phyloP scores from a whole-genome alignment of 768 basidiomycete genomes.

The Calocera viscosa region DNA sequence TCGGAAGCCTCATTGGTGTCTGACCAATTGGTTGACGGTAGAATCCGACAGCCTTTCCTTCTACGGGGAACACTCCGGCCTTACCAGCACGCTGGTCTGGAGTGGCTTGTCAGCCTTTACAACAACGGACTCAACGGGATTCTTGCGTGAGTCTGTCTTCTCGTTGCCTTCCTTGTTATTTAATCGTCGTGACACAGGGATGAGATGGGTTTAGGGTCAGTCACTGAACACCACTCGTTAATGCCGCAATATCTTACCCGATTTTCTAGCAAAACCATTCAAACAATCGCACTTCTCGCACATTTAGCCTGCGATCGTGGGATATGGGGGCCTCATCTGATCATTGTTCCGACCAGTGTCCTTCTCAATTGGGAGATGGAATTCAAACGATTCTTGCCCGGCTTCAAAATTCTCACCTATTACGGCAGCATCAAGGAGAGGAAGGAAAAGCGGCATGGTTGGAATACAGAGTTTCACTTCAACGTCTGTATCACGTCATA shows the following conservation, averaged over 20 bases:
- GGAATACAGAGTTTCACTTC: conserved; percentile 80
- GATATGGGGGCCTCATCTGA: conserved; percentile 31
- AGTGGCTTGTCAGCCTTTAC: conserved; percentile 35
- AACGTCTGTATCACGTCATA: conserved; percentile 95
- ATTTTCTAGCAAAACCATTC: conserved; percentile 27
- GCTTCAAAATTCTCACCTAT: conserved; percentile 29
- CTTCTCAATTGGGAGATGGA: conserved; percentile 34
- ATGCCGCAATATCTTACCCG: neutral
- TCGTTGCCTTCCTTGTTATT: neutral
- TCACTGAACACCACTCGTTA: conserved; percentile 15
- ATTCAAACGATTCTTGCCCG: conserved; percentile 33
- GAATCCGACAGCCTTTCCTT: conserved; percentile 29
- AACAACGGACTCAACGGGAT: conserved; percentile 33
- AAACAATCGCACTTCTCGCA: conserved; percentile 30
- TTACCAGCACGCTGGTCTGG: conserved; percentile 35
- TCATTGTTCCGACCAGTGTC: conserved; percentile 32
- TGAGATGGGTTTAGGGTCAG: conserved; percentile 89
- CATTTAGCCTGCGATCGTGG: conserved; percentile 31
- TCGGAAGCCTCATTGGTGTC: conserved; percentile 14
- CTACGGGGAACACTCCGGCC: conserved; percentile 33
- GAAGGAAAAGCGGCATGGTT: conserved; percentile 79
- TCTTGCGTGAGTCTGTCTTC: conserved; percentile 13
- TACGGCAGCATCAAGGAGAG: conserved; percentile 61
- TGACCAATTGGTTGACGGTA: conserved; percentile 14
- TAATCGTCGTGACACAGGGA: conserved; percentile 41